These are phyloP conservation scores for Metschnikowia bowlesiae DNA, from an alignment of 805 yeast genomes.

Conservation along the genomic window DNA sequence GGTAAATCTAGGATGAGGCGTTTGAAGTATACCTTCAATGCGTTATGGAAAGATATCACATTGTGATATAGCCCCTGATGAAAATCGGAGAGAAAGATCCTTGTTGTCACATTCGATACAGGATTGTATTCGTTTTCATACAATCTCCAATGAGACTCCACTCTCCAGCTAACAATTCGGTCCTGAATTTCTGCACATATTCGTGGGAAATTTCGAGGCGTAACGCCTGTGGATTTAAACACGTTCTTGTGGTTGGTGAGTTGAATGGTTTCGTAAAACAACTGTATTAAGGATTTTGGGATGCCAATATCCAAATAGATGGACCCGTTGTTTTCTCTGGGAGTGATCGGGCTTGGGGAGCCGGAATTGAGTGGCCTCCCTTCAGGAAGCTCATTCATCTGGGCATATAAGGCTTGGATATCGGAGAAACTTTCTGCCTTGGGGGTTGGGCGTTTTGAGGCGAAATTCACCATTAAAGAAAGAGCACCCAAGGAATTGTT, in stretches of 20 bases:
- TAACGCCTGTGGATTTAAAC: slow-evolving; percentile 34
- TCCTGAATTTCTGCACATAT: slow-evolving; percentile 54
- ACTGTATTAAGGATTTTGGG: slow-evolving; percentile 42
- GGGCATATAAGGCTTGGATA: background rate
- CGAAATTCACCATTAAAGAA: slow-evolving; percentile 28
- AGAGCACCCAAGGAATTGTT: slow-evolving; percentile 12
- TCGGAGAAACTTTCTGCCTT: slow-evolving; percentile 1
- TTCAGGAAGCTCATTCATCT: background rate
- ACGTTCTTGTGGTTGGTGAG: slow-evolving; percentile 51
- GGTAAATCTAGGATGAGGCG: slow-evolving; percentile 43
- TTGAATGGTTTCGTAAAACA: slow-evolving; percentile 43
- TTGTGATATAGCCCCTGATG: slow-evolving; percentile 42
- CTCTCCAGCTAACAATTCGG: slow-evolving; percentile 43
- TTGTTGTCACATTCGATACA: slow-evolving; percentile 13
- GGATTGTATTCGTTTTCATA: slow-evolving; percentile 21
- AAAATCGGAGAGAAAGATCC: slow-evolving; percentile 27
- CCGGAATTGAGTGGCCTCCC: background rate
- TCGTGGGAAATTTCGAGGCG: slow-evolving; percentile 52
- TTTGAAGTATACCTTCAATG: slow-evolving; percentile 41
- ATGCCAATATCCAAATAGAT: slow-evolving; percentile 45
- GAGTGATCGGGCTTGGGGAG: slow-evolving; percentile 5
- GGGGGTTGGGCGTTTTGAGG: background rate
- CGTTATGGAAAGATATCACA: slow-evolving; percentile 37
- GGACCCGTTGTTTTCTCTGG: slow-evolving; percentile 16
- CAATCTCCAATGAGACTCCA: slow-evolving; percentile 38